A percentile compares a stretch with the other conserved stretches of the same genome.
Conservation (phyloP, 2,329 filamentous ascomycete genomes). For the Fusarium sarcochroum region DNA sequence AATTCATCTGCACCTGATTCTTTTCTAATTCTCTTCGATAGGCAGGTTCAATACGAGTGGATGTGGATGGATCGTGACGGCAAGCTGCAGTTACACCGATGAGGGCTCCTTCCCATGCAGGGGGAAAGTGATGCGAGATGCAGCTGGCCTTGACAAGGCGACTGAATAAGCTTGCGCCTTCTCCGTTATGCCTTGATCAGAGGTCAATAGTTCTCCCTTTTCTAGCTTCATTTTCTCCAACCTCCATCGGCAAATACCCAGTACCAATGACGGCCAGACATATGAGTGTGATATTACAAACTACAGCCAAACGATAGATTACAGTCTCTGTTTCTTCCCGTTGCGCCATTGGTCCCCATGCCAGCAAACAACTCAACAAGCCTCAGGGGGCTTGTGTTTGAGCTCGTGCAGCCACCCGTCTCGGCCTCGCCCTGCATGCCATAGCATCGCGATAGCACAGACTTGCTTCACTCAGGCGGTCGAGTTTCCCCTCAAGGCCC, state of each 20-base stretch:
- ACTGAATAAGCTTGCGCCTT: conserved; percentile 10
- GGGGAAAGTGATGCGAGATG: conserved; percentile 19
- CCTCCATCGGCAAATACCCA: not conserved
- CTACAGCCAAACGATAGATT: too few species aligned
- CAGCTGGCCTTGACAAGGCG: conserved; percentile 26
- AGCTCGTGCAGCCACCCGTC: conserved; percentile 35
- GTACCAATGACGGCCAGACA: not conserved
- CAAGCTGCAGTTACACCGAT: conserved; percentile 34
- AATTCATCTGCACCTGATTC: not conserved
- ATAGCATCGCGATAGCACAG: not conserved
- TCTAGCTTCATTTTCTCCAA: not conserved
- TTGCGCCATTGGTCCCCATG: not conserved
- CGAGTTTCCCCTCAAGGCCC: conserved; percentile 12
- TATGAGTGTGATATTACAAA: too few species aligned
- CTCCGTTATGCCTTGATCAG: not conserved
- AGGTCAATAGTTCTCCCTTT: not conserved
- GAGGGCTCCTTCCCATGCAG: conserved; percentile 4
- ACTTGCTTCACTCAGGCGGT: not conserved
- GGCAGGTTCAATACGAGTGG: too few species aligned
- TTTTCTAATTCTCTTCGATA: not conserved
- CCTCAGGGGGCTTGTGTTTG: conserved; percentile 7
- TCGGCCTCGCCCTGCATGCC: conserved; percentile 1
- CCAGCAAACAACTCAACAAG: conserved; percentile 10
- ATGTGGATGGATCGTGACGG: conserved; percentile 7
- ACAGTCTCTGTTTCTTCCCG: too few species aligned